phyloP scores from a whole-genome alignment of 805 yeast species.

The Komagataella phaffii region DNA sequence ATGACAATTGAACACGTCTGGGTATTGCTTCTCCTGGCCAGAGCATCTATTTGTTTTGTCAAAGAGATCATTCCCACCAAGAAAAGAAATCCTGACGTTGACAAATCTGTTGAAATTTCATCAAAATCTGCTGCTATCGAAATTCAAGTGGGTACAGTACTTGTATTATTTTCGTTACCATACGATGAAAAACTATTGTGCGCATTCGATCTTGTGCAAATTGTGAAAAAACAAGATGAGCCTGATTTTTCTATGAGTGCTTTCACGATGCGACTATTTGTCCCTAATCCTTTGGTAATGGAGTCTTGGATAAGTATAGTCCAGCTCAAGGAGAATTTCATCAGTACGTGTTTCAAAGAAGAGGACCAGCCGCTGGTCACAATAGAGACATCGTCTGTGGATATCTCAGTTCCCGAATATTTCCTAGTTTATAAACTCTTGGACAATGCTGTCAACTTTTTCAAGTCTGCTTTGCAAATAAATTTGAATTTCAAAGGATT shows the following conservation, averaged over 20 bases:
- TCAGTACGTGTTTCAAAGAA: not conserved
- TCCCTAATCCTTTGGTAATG: not conserved
- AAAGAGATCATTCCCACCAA: not conserved
- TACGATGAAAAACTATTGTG: not conserved
- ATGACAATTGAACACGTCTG: not conserved
- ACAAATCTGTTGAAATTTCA: not conserved
- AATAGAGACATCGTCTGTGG: not conserved
- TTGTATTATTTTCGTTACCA: not conserved
- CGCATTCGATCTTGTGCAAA: not conserved
- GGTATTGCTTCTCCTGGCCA: not conserved
- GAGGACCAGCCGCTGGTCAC: not conserved
- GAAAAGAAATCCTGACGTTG: not conserved
- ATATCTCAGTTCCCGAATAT: slow-evolving; percentile 50
- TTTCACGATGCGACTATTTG: not conserved
- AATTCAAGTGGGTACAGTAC: not conserved
- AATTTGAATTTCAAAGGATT: slow-evolving; percentile 24
- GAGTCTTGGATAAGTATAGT: not conserved
- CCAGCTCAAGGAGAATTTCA: not conserved
- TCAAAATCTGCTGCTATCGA: not conserved
- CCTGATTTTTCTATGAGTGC: not conserved
- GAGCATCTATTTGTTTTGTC: not conserved
- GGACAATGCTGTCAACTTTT: slow-evolving; percentile 61
- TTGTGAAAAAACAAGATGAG: not conserved
- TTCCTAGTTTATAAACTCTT: slow-evolving; percentile 68
- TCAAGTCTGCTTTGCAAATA: slow-evolving; percentile 55